A percentile compares a stretch with the other conserved stretches of the same genome.
Evolutionary conservation across 192 early-diverging fungal genomes (phyloP).

Genomic region (Coemansia sp.): DNA sequence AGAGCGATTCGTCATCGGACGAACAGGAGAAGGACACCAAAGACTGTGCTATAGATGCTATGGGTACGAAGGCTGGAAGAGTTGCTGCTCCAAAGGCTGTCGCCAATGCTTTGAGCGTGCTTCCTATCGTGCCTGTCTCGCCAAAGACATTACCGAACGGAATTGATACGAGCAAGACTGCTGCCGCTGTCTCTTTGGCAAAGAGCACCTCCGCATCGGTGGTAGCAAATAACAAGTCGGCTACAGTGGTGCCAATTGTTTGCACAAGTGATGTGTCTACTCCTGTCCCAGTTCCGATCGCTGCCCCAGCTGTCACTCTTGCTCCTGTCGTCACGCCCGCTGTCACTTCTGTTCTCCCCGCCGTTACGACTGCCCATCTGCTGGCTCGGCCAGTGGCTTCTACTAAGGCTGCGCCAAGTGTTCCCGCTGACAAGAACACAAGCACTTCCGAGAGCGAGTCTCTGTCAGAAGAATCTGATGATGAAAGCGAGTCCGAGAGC

Average conservation of each 20-base stretch:
- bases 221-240: background rate
- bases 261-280: background rate
- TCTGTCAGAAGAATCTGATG: background rate
- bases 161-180: background rate
- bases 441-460: constrained; percentile 6
- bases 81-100: background rate
- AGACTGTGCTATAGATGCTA: no score
- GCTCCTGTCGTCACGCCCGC: background rate
- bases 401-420: background rate
- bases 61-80: background rate
- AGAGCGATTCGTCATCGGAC: constrained; percentile 9
- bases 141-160: background rate
- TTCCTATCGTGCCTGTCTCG: background rate
- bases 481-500: constrained; percentile 15
- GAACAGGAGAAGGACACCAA: background rate
- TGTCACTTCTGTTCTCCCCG: background rate
- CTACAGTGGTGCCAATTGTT: background rate
- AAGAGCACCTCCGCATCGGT: background rate
- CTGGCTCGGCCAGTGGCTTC: background rate
- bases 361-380: background rate
- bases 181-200: background rate
- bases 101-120: background rate
- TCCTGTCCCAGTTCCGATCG: background rate
- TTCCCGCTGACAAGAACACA: background rate
- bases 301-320: background rate